These are phyloP conservation scores for Cyberlindnera saturnus DNA, from an alignment of 805 yeast genomes.

Conservation along the genomic window DNA sequence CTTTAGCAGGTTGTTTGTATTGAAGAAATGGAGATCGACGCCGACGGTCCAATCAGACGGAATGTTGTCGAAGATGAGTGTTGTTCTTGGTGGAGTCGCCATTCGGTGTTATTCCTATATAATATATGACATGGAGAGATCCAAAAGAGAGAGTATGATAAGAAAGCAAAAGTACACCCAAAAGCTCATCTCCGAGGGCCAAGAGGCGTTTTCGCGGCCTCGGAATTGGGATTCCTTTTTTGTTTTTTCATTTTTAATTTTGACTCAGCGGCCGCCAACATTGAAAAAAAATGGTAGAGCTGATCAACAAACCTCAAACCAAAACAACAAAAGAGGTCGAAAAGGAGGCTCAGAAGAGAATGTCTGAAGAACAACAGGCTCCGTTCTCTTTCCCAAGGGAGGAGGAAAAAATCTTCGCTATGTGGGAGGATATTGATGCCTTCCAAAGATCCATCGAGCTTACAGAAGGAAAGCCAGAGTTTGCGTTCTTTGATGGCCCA, in stretches of 20 bases:
- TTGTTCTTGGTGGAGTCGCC: slow-evolving; percentile 22
- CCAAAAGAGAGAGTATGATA: too few species aligned
- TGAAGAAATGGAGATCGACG: slow-evolving; percentile 44
- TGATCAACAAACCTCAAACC: too few species aligned
- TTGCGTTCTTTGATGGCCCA: slow-evolving; percentile 97
- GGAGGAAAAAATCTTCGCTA: slow-evolving; percentile 73
- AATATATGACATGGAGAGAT: background rate
- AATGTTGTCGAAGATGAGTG: slow-evolving; percentile 25
- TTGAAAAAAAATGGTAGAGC: too few species aligned
- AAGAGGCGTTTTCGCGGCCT: too few species aligned
- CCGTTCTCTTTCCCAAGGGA: slow-evolving; percentile 78
- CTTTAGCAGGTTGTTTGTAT: slow-evolving; percentile 30
- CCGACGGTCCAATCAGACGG: slow-evolving; percentile 37
- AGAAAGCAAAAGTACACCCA: too few species aligned
- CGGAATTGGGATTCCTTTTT: too few species aligned
- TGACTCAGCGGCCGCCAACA: too few species aligned
- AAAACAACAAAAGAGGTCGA: too few species aligned
- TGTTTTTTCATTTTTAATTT: too few species aligned
- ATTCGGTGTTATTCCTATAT: background rate
- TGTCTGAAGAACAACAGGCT: slow-evolving; percentile 30
- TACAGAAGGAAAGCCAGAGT: slow-evolving; percentile 79
- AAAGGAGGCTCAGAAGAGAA: slow-evolving; percentile 4
- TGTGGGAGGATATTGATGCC: slow-evolving; percentile 93
- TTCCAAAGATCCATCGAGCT: slow-evolving; percentile 80
- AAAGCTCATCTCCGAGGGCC: too few species aligned